Evolutionary conservation across 2,329 filamentous ascomycete species (phyloP).

Genomic region (Aspergillus niger): DNA sequence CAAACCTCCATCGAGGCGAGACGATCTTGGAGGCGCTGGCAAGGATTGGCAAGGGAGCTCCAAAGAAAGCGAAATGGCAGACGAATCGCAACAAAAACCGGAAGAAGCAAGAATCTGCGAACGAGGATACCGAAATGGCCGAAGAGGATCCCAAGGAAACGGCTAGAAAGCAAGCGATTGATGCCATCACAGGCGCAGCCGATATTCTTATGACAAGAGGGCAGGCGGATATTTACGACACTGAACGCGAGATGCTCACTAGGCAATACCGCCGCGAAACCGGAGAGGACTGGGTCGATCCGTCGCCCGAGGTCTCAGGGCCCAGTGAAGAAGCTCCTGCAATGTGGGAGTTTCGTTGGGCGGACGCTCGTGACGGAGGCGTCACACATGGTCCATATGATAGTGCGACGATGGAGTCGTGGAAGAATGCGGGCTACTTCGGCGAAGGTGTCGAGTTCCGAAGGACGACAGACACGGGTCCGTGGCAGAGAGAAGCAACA

Average conservation of each 20-base stretch:
- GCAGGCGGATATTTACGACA: slow-evolving; percentile 87
- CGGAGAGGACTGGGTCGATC: slow-evolving; percentile 78
- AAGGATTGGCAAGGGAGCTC: slow-evolving; percentile 69
- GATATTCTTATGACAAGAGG: slow-evolving; percentile 83
- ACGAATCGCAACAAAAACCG: slow-evolving; percentile 57
- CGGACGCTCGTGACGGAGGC: slow-evolving; percentile 78
- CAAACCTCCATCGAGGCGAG: slow-evolving; percentile 74
- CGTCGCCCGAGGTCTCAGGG: slow-evolving; percentile 33
- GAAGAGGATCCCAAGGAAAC: slow-evolving; percentile 69
- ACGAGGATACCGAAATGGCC: slow-evolving; percentile 70
- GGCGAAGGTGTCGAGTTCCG: slow-evolving; percentile 80
- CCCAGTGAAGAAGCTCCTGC: slow-evolving; percentile 38
- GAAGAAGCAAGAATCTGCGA: slow-evolving; percentile 41
- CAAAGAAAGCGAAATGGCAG: slow-evolving; percentile 63
- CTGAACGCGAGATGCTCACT: slow-evolving; percentile 78
- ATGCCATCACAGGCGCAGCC: slow-evolving; percentile 83
- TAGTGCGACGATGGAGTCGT: slow-evolving; percentile 79
- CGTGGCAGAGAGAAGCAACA: slow-evolving; percentile 55
- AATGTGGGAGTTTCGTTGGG: slow-evolving; percentile 93
- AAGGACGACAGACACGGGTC: slow-evolving; percentile 55
- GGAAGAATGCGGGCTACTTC: slow-evolving; percentile 92
- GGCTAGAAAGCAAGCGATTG: slow-evolving; percentile 71
- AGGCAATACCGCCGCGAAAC: slow-evolving; percentile 83
- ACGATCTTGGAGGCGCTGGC: slow-evolving; percentile 86
- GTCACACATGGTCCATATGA: slow-evolving; percentile 86